These are phyloP conservation scores for Exophiala mesophila DNA, from an alignment of 2,329 filamentous ascomycete species.

Conservation along the genomic window DNA sequence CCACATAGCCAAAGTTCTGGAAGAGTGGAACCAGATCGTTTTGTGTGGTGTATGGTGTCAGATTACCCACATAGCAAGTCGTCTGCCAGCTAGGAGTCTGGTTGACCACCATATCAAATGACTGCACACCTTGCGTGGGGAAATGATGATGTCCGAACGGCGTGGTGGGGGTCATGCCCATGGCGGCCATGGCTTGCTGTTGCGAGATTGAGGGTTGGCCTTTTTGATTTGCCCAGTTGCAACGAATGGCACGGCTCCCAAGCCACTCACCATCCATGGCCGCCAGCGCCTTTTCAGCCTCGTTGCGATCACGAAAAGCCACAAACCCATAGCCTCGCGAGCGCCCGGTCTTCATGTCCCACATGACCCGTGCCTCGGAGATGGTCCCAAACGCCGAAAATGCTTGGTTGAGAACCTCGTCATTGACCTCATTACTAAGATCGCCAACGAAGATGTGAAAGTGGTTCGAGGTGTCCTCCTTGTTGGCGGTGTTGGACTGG, in stretches of 20 bases:
- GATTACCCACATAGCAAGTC: constrained; percentile 94
- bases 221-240: constrained; percentile 99
- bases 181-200: constrained; percentile 92
- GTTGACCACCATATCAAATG: constrained; percentile 92
- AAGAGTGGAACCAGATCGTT: constrained; percentile 96
- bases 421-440: constrained; percentile 96
- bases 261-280: constrained; percentile 99
- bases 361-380: constrained; percentile 98
- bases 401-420: constrained; percentile 86
- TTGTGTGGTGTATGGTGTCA: constrained; percentile 96
- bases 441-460: constrained; percentile 99
- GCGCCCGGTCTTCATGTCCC: constrained; percentile 99
- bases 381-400: constrained; percentile 95
- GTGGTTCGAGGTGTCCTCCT: constrained; percentile 96
- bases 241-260: constrained; percentile 93
- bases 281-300: constrained; percentile 92
- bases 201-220: constrained; percentile 98
- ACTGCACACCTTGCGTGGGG: constrained; percentile 91
- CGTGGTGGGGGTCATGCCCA: constrained; percentile 97
- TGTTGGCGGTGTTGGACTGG: constrained; percentile 87
- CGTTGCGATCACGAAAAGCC: constrained; percentile 86
- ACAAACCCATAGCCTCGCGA: constrained; percentile 98
- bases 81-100: constrained; percentile 98
- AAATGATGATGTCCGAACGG: constrained; percentile 97
- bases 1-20: constrained; percentile 96